Base-by-base conservation (phyloP, 257 asterid genomes). In the Capsicum rhomboideum region DNA sequence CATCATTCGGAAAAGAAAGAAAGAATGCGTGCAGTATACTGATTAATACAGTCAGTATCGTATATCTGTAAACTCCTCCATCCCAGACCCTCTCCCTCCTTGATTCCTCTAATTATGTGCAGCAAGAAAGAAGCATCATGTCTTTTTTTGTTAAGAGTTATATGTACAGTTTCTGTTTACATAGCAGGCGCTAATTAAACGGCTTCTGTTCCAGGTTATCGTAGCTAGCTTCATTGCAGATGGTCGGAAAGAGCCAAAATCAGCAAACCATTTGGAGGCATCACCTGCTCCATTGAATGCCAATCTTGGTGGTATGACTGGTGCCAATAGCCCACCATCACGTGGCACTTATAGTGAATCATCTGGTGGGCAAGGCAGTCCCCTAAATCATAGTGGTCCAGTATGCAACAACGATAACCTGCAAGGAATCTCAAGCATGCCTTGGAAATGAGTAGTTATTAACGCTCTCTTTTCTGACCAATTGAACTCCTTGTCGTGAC, bases 191-290 rank as follows among this genome's bases (percentile, higher is more conserved):
- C 61, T 50, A 26, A 77, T 77, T 68, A 50, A 26, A 77, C 1
- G 46, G 63, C 44, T 26, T 26, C 21, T 77, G 6, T 77, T 77
- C 63, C 81, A 77, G 81, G 81, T 77, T 16, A 50, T 77, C 0
- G 81, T 50, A 49, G 59, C 44, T 49, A 77, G 81, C 81, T 77
- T 77, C 63, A 26, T 77, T 77, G 44, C 81, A 26, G 81, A 77
- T 16, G 63, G 26, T 18, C 61, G 61, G 23, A 50, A 75, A 50
- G 81, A 49, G 44, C 37, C 26, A 28, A 75, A 49, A 75, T 8
- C 26, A 14, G 61, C 61, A 75, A 75, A 50, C 44, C 46, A 75
- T 75, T 75, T 50, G 26, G 81, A 75, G 26, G 17, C 61, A 10
- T 50, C 10, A 26, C 81, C 81, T 2, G 37, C 63, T 75, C 81